A percentile compares a stretch with the other conserved stretches of the same genome.
phyloP scores from a whole-genome alignment of 2,329 filamentous ascomycete species.

The Fusarium goolgardi region DNA sequence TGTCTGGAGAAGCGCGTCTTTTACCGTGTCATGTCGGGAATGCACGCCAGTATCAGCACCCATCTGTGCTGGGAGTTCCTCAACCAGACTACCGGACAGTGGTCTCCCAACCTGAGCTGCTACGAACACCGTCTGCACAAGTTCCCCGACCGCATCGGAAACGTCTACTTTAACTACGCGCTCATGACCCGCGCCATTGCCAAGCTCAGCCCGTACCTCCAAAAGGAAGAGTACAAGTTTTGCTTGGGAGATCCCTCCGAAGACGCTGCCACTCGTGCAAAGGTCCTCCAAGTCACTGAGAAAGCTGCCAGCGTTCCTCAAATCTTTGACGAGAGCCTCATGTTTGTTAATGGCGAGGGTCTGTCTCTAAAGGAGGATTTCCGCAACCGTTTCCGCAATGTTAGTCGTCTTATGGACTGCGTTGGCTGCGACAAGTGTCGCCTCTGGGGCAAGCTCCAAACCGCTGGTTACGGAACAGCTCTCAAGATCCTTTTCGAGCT shows the following conservation, averaged over 20 bases:
- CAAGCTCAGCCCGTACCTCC: constrained; percentile 85
- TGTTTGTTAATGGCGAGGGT: constrained; percentile 86
- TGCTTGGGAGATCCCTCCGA: constrained; percentile 87
- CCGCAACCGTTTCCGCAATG: constrained; percentile 95
- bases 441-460: constrained; percentile 97
- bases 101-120: constrained; percentile 90
- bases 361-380: constrained; percentile 95
- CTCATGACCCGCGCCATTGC: constrained; percentile 91
- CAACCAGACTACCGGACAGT: constrained; percentile 93
- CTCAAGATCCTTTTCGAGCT: constrained; percentile 97
- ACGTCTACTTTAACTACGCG: constrained; percentile 99
- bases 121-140: constrained; percentile 87
- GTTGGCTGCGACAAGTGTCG: constrained; percentile 99
- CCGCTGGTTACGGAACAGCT: constrained; percentile 91
- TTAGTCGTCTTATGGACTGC: constrained; percentile 97
- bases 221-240: constrained; percentile 80
- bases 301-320: constrained; percentile 75
- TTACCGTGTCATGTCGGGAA: constrained; percentile 92
- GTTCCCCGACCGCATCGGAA: constrained; percentile 91
- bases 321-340: constrained; percentile 94
- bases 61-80: constrained; percentile 97
- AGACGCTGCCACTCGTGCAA: constrained; percentile 81
- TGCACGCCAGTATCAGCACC: constrained; percentile 97
- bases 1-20: constrained; percentile 99
- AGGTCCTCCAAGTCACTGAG: constrained; percentile 80